Evolutionary conservation across 2,329 filamentous ascomycete species (phyloP).

Genomic region (Helminthosporium solani): DNA sequence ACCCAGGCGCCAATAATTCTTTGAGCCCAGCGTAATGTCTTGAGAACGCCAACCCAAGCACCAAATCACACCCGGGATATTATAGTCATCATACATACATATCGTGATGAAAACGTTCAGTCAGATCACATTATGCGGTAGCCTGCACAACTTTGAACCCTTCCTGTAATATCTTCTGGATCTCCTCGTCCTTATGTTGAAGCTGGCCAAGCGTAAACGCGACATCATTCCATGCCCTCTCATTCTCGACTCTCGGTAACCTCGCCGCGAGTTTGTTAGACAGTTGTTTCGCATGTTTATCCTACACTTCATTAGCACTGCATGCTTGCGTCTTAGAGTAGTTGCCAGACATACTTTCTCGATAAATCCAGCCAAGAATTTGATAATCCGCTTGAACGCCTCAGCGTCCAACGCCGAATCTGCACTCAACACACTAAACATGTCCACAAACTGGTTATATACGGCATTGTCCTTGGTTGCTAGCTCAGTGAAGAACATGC

Average conservation of each 20-base stretch:
- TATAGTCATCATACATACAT: neutral
- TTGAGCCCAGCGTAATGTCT: no score
- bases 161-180: constrained; percentile 71
- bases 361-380: constrained; percentile 92
- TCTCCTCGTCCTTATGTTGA: constrained; percentile 92
- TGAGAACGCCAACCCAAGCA: no score
- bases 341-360: constrained; percentile 72
- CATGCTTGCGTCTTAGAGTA: neutral
- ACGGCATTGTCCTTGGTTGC: constrained; percentile 98
- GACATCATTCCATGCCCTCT: constrained; percentile 97
- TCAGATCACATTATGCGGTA: constrained; percentile 27
- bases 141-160: constrained; percentile 63
- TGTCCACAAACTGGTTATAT: constrained; percentile 99
- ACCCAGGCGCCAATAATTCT: no score
- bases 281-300: constrained; percentile 95
- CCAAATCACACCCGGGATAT: neutral
- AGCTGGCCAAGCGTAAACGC: constrained; percentile 86
- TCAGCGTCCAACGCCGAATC: constrained; percentile 81
- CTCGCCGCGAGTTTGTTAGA: constrained; percentile 89
- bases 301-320: constrained; percentile 55
- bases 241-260: constrained; percentile 80
- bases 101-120: neutral
- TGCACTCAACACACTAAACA: constrained; percentile 90
- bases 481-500: constrained; percentile 98
- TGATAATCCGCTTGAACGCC: constrained; percentile 80